A percentile compares a stretch with the other conserved stretches of the same genome.
phyloP scores from a whole-genome alignment of 345 rosid species.

The Aquilaria sinensis region DNA sequence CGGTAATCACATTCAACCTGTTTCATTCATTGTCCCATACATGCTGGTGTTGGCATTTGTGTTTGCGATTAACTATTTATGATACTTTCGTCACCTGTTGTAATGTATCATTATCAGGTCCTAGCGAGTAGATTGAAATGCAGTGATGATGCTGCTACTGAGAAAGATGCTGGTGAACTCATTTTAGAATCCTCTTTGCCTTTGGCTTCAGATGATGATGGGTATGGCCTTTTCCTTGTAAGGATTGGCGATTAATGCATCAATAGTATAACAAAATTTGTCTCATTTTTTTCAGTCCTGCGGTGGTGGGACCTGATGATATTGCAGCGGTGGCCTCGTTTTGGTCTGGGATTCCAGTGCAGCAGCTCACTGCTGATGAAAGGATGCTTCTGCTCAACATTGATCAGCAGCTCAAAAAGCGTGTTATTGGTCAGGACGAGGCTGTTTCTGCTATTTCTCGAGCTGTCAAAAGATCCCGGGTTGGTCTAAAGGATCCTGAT shows the following conservation, averaged over 20 bases:
- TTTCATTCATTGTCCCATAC: neutral
- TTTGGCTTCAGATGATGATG: conserved; percentile 42
- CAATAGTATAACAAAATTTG: conserved; percentile 5
- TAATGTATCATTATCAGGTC: conserved; percentile 35
- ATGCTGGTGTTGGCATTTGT: neutral
- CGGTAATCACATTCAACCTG: conserved; percentile 43
- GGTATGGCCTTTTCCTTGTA: conserved; percentile 40
- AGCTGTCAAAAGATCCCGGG: conserved; percentile 93
- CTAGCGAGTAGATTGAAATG: conserved; percentile 45
- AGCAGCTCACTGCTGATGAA: conserved; percentile 95
- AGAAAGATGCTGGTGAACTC: conserved; percentile 38
- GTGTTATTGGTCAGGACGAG: conserved; percentile 95
- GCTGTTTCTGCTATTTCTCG: conserved; percentile 90
- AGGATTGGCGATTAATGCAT: no score
- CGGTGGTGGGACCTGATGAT: conserved; percentile 80
- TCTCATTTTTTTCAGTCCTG: conserved; percentile 48
- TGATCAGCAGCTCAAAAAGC: conserved; percentile 66
- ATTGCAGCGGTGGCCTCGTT: conserved; percentile 88
- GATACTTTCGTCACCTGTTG: neutral
- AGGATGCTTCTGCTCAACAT: conserved; percentile 69
- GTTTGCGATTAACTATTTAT: conserved; percentile 13
- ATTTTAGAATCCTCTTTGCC: conserved; percentile 45
- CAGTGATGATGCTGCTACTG: conserved; percentile 32
- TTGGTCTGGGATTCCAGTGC: conserved; percentile 98
- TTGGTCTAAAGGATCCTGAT: conserved; percentile 83